Evolutionary conservation across 202 grass and related monocot species (phyloP), one percentile per base, ranked within the genome.

Genomic region (Hordeum pubiflorum): DNA sequence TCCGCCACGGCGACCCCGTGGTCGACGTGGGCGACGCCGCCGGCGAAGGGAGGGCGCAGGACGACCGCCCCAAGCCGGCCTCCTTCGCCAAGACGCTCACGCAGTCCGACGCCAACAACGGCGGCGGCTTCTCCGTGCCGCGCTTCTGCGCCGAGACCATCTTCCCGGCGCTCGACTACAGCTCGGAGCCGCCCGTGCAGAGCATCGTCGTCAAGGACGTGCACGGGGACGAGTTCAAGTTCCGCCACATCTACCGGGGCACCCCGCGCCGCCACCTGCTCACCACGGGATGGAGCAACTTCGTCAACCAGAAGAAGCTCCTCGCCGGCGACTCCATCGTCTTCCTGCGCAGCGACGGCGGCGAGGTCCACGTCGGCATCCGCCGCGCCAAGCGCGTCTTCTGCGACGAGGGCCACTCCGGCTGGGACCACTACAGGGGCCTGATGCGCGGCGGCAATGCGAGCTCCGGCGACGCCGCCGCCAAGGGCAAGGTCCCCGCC

Each of bases 61-160:
- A 60, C 10, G 79, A 69, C 3, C 63, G 52, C 23, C 37, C 75
- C 21, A 89, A 85, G 67, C 82, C 88, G 14, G 64, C 82, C n/a
- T 93, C 90, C 5, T 95, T 94, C 80, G 88, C 90, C n/a, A 98
- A 98, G 89, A 91, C 89, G 69, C 86, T 98, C 33, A 98, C 96
- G 23, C 88, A 89, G 77, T 98, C 96, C 4, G 96, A 98, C 82
- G 92, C 92, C 15, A 95, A 95, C 92, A 98, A 94, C 66, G 89
- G 96, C 31, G 89, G 92, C 13, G 92, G 92, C 1, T 93, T 98
- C 85, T 98, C 96, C 1, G 92, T 95, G 40, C 96, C 92, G 18
- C 92, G 96, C 3, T 93, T 88, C 82, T 95, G 96, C 60, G 96
- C 96, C 0, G 85, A 90, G 59, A 91, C 90, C 58, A 93, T 98